phyloP scores from a whole-genome alignment of 495 filamentous ascomycete species.

The Penicillium paxilli region DNA sequence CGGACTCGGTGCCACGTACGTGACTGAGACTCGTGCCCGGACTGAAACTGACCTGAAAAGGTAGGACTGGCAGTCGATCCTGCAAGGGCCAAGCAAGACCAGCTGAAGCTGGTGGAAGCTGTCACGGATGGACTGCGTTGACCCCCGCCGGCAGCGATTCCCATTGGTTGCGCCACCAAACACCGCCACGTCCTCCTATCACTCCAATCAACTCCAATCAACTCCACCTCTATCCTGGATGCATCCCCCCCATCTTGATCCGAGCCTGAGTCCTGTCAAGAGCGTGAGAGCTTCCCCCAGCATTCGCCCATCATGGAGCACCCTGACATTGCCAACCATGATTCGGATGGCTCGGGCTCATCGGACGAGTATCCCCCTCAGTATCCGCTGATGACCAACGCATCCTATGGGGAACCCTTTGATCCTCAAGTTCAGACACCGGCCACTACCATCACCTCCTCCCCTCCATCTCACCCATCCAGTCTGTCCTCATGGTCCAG shows the following conservation, averaged over 20 bases:
- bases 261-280: too few relatives aligned
- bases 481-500: conserved; percentile 43
- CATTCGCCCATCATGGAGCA: conserved; percentile 51
- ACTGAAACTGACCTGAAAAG: not conserved
- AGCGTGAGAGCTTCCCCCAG: conserved; percentile 15
- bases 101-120: not conserved
- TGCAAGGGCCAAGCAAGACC: not conserved
- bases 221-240: not conserved
- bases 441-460: conserved; percentile 42
- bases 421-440: conserved; percentile 41
- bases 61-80: conserved; percentile 7
- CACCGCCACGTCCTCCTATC: conserved; percentile 34
- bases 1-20: conserved; percentile 4
- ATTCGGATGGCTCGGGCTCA: conserved; percentile 65
- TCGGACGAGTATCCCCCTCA: conserved; percentile 57
- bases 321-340: conserved; percentile 53
- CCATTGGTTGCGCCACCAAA: conserved; percentile 16
- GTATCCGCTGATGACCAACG: conserved; percentile 44
- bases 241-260: conserved; percentile 5
- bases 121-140: conserved; percentile 1
- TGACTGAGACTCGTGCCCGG: not conserved
- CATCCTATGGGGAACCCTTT: conserved; percentile 37
- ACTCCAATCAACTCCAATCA: conserved; percentile 9
- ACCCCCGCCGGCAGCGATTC: not conserved
- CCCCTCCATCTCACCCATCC: conserved; percentile 41